Conservation (phyloP, 2,329 filamentous ascomycete species). For the Fusarium citri region DNA sequence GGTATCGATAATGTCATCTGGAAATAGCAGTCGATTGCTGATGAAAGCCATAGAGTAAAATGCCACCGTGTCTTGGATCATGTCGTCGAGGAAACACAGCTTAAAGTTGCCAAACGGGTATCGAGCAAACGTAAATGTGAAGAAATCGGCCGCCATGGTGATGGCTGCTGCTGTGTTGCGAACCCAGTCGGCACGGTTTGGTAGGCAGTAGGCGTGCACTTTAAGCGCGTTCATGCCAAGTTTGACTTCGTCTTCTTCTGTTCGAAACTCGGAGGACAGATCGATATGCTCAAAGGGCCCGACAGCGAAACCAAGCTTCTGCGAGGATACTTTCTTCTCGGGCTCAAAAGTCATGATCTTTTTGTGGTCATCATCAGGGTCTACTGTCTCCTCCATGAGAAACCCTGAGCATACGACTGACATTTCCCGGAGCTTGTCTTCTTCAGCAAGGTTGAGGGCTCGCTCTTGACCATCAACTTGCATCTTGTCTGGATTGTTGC, state of each 20-base stretch:
- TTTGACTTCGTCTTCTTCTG: constrained; percentile 91
- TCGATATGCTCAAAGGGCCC: constrained; percentile 96
- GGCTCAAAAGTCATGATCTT: constrained; percentile 90
- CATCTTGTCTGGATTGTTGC: constrained; percentile 52
- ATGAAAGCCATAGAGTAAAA: constrained; percentile 88
- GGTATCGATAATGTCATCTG: constrained; percentile 85
- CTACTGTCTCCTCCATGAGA: constrained; percentile 82
- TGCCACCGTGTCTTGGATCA: constrained; percentile 78
- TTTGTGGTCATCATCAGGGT: constrained; percentile 80
- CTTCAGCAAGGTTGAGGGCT: constrained; percentile 67
- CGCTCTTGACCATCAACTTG: constrained; percentile 57
- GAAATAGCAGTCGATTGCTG: constrained; percentile 86
- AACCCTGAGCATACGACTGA: constrained; percentile 92
- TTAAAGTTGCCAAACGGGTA: constrained; percentile 96
- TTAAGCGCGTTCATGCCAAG: constrained; percentile 89
- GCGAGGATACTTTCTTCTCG: constrained; percentile 79
- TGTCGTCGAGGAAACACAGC: constrained; percentile 92
- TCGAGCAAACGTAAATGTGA: constrained; percentile 86
- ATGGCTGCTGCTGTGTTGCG: constrained; percentile 88
- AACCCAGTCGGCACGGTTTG: constrained; percentile 82
- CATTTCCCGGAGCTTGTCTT: constrained; percentile 90
- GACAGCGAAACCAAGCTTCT: constrained; percentile 92
- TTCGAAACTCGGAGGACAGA: constrained; percentile 84
- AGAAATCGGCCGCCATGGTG: constrained; percentile 88
- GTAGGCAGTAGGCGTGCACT: constrained; percentile 91